phyloP scores from a whole-genome alignment of 768 basidiomycete species.

The Termitomyces sp. region DNA sequence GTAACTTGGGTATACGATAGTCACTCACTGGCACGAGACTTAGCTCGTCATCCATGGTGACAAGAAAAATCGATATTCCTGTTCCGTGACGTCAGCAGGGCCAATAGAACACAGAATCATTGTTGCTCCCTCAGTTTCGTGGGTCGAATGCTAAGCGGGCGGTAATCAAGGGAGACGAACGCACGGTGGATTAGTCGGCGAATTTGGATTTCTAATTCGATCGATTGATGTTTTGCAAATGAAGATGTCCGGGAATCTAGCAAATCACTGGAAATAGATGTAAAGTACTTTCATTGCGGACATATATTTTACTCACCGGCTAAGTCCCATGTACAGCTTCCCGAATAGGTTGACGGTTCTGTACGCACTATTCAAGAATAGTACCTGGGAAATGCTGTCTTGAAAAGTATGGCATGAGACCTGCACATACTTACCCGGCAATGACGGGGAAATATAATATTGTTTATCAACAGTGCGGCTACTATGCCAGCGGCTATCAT shows the following conservation, averaged over 20 bases:
- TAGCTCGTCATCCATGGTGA: conserved; percentile 42
- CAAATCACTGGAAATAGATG: conserved; percentile 26
- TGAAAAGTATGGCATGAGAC: neutral
- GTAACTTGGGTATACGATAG: neutral
- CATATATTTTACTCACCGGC: conserved; percentile 26
- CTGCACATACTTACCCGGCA: conserved; percentile 33
- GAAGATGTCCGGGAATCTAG: conserved; percentile 23
- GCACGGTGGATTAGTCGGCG: conserved; percentile 35
- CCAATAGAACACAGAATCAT: neutral
- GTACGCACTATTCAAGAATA: conserved; percentile 38
- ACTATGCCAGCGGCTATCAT: conserved; percentile 44
- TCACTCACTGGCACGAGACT: conserved; percentile 44
- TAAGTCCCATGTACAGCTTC: conserved; percentile 39
- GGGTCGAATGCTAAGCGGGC: neutral
- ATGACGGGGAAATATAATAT: conserved; percentile 42
- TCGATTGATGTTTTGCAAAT: conserved; percentile 27
- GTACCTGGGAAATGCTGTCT: conserved; percentile 22
- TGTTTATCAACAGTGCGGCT: conserved; percentile 39
- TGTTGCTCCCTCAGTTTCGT: neutral
- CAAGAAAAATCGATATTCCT: conserved; percentile 31
- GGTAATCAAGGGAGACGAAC: neutral
- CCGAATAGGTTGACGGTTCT: conserved; percentile 34
- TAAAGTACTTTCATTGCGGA: neutral
- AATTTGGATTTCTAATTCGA: conserved; percentile 38
- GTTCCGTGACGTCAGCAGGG: neutral